Conservation (phyloP, 257 asterid genomes). For the Jaltomata sinuosa region DNA sequence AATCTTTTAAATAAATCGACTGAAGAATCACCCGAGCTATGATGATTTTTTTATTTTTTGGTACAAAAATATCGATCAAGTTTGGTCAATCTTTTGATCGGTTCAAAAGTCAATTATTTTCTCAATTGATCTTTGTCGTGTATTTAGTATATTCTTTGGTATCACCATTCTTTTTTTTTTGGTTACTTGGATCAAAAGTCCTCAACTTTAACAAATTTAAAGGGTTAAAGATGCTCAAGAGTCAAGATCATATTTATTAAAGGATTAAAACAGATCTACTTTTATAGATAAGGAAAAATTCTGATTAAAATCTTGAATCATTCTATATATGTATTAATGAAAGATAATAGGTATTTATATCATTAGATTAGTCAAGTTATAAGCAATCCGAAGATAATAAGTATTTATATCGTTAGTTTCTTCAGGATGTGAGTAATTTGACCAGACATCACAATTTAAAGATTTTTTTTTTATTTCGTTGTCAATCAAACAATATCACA, state of each 20-base stretch:
- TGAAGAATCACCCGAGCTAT: not conserved
- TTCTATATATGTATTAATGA: not conserved
- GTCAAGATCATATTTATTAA: not conserved
- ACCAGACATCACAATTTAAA: not conserved
- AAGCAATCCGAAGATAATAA: too few relatives aligned
- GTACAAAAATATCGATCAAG: not conserved
- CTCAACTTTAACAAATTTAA: not conserved
- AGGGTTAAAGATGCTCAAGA: not conserved
- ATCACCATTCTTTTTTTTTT: not conserved
- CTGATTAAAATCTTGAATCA: not conserved
- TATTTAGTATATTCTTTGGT: not conserved
- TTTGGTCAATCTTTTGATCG: not conserved
- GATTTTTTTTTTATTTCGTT: not conserved
- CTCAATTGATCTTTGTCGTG: not conserved
- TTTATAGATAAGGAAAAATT: not conserved
- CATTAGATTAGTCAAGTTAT: too few relatives aligned
- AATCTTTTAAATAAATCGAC: not conserved
- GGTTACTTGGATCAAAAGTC: not conserved
- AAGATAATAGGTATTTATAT: not conserved
- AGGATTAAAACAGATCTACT: not conserved
- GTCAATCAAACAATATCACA: not conserved
- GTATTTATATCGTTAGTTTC: not conserved
- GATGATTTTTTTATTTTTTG: not conserved
- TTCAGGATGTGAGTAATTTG: not conserved
- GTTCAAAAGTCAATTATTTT: not conserved